phyloP scores from a whole-genome alignment of 805 yeast species.

The Saccharomycopsis synnaedendra region DNA sequence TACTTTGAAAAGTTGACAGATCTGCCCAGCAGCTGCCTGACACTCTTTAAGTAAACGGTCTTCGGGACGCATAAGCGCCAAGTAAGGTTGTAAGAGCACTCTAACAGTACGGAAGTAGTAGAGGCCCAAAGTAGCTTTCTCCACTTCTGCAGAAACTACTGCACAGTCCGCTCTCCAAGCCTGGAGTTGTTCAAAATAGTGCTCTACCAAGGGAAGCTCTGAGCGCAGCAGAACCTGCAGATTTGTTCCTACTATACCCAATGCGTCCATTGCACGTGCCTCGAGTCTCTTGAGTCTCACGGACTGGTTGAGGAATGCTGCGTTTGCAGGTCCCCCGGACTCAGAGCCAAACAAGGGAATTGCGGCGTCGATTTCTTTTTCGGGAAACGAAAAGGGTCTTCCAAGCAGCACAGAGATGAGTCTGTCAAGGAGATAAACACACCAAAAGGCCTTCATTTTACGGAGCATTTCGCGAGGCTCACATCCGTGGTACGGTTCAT shows the following conservation, averaged over 20 bases:
- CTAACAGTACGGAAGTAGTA: constrained; percentile 53
- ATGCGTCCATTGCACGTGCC: constrained; percentile 43
- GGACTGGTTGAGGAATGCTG: constrained; percentile 44
- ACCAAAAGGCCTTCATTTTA: constrained; percentile 51
- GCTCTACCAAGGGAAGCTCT: constrained; percentile 40
- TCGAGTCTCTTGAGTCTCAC: constrained; percentile 47
- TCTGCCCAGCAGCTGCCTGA: constrained; percentile 63
- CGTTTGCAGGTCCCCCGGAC: constrained; percentile 2
- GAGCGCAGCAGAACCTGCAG: constrained; percentile 2
- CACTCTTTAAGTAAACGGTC: constrained; percentile 52
- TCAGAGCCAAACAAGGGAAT: constrained; percentile 40
- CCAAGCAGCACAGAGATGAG: constrained; percentile 53
- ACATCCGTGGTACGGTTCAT: constrained; percentile 24
- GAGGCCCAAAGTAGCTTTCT: constrained; percentile 45
- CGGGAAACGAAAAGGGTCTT: constrained; percentile 42
- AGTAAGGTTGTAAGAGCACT: constrained; percentile 49
- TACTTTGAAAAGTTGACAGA: constrained; percentile 51
- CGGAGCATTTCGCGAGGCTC: constrained; percentile 23
- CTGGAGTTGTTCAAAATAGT: constrained; percentile 41
- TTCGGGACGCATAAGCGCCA: constrained; percentile 50
- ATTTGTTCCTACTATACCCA: constrained; percentile 27
- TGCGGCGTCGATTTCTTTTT: constrained; percentile 34
- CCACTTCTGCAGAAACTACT: constrained; percentile 36
- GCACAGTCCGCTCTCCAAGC: constrained; percentile 46
- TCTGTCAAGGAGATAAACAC: constrained; percentile 49